These are phyloP conservation scores for Sclerotinia subarctica DNA, from an alignment of 2,329 filamentous ascomycete species.

Conservation along the genomic window DNA sequence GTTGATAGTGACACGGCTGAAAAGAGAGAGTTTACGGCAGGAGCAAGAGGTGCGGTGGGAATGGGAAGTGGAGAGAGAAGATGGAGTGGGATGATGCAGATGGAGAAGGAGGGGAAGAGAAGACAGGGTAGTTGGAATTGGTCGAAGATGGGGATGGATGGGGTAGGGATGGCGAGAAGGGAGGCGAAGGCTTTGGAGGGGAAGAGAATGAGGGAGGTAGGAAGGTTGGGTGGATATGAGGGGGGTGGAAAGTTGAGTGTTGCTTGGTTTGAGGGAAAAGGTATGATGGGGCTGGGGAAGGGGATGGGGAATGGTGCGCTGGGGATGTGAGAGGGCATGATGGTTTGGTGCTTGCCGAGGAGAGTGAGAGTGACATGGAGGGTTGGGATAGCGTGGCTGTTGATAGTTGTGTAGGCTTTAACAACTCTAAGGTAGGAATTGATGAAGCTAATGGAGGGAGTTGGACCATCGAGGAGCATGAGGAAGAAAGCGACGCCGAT, in stretches of 20 bases:
- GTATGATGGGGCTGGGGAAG: conserved; percentile 7
- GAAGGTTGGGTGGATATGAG: conserved; percentile 11
- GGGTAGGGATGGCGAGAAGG: conserved; percentile 7
- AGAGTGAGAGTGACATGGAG: conserved; percentile 1
- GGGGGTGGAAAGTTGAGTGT: conserved; percentile 4
- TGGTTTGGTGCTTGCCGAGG: neutral
- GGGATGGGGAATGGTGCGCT: neutral
- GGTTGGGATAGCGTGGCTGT: conserved; percentile 3
- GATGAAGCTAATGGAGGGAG: neutral
- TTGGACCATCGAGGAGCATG: neutral
- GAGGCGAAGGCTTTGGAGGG: conserved; percentile 8
- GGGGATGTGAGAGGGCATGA: neutral
- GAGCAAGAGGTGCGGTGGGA: conserved; percentile 1
- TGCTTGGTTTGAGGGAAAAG: neutral
- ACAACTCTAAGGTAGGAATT: too few species aligned
- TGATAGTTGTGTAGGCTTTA: neutral
- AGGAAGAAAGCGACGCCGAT: neutral
- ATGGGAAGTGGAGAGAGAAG: conserved; percentile 10
- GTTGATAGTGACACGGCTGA: conserved; percentile 26
- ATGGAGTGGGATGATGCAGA: conserved; percentile 8
- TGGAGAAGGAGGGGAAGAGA: conserved; percentile 15
- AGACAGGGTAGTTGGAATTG: conserved; percentile 11
- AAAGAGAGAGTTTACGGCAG: conserved; percentile 27
- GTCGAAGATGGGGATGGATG: conserved; percentile 18
- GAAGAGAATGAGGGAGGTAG: conserved; percentile 15